phyloP scores from a whole-genome alignment of 163 green algal species.

The Smithsoniella earleae region DNA sequence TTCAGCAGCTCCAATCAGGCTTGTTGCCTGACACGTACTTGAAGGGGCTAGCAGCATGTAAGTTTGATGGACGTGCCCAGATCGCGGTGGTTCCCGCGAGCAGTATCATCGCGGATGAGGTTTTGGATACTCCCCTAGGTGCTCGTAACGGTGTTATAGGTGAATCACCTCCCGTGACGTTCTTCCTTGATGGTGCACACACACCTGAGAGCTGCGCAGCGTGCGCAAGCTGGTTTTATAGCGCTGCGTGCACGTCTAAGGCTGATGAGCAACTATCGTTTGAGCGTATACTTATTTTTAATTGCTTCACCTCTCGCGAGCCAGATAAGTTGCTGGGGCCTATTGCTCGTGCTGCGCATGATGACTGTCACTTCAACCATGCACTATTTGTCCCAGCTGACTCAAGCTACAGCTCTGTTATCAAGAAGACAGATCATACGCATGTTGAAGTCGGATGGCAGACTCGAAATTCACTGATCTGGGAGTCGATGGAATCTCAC shows the following conservation, averaged over 20 bases:
- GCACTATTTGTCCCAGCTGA: constrained; percentile 73
- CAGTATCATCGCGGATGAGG: neutral
- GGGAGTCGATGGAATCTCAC: no score
- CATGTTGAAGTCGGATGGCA: no score
- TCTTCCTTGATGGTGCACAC: constrained; percentile 94
- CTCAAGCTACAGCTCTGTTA: constrained; percentile 61
- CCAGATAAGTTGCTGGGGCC: constrained; percentile 62
- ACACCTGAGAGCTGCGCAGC: constrained; percentile 85
- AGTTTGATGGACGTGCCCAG: constrained; percentile 78
- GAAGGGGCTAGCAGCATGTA: constrained; percentile 50
- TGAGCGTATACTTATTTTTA: constrained; percentile 81
- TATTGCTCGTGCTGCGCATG: neutral
- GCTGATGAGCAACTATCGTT: neutral
- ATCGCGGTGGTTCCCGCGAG: constrained; percentile 34
- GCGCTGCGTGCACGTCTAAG: constrained; percentile 20
- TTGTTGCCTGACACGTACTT: constrained; percentile 60
- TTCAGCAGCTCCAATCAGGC: constrained; percentile 39
- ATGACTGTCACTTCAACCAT: constrained; percentile 36
- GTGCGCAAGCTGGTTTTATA: constrained; percentile 83
- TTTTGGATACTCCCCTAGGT: neutral
- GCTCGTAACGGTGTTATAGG: neutral
- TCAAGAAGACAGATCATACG: no score
- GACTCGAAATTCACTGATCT: no score
- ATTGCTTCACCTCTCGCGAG: constrained; percentile 86
- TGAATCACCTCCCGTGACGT: constrained; percentile 51